These are phyloP conservation scores for Jimgerdemannia flammicorona DNA, from an alignment of 192 early-diverging fungal genomes.

Conservation along the genomic window DNA sequence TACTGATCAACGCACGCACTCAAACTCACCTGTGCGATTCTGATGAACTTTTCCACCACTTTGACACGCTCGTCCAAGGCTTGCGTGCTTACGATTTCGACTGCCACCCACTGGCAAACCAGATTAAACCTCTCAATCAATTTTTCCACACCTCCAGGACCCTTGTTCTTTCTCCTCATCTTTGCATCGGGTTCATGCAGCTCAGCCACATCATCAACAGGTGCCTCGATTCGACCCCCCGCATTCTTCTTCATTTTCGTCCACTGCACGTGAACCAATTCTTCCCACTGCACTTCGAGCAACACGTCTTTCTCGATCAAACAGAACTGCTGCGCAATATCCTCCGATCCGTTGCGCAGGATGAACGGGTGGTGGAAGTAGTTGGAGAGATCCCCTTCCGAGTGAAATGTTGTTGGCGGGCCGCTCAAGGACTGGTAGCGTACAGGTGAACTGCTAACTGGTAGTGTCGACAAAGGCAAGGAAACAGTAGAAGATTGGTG, in stretches of 20 bases:
- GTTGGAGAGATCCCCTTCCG: background rate
- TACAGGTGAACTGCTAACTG: too few species aligned
- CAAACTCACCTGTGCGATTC: conserved; percentile 46
- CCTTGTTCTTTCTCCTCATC: background rate
- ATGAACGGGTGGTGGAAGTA: conserved; percentile 18
- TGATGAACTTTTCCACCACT: conserved; percentile 61
- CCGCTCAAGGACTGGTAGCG: too few species aligned
- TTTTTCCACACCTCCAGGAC: conserved; percentile 19
- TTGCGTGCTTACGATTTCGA: conserved; percentile 43
- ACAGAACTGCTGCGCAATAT: conserved; percentile 56
- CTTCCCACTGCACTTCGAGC: conserved; percentile 47
- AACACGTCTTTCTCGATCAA: conserved; percentile 48
- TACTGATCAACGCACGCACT: too few species aligned
- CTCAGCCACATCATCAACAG: background rate
- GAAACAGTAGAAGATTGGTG: too few species aligned
- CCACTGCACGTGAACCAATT: conserved; percentile 48
- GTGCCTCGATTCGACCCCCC: background rate
- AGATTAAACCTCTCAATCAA: conserved; percentile 37
- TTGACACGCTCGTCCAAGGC: conserved; percentile 40
- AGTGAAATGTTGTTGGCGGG: background rate
- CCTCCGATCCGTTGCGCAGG: conserved; percentile 39
- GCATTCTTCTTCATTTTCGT: conserved; percentile 35
- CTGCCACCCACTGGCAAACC: conserved; percentile 54
- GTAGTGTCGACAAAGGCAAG: too few species aligned
- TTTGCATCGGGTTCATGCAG: background rate